Evolutionary conservation across 805 yeast species (phyloP).

Genomic region (Cyberlindnera saturnus): DNA sequence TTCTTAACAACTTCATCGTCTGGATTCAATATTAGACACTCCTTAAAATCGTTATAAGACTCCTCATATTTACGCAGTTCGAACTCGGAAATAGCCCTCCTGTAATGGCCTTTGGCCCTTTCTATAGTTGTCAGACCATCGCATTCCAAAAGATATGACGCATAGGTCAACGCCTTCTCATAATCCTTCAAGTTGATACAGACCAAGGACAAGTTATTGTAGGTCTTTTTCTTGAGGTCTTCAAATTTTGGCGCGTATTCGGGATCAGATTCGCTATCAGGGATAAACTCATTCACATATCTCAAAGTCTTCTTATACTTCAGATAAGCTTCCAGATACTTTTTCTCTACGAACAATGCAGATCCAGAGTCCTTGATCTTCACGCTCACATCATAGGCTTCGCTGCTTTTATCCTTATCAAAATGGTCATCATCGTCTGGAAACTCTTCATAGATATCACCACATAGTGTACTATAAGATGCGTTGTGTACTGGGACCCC

Average conservation of each 20-base stretch:
- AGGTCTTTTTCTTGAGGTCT: slow-evolving; percentile 35
- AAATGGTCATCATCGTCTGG: slow-evolving; percentile 68
- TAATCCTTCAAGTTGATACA: slow-evolving; percentile 44
- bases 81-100: slow-evolving; percentile 44
- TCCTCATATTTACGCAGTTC: slow-evolving; percentile 40
- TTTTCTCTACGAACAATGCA: slow-evolving; percentile 47
- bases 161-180: slow-evolving; percentile 45
- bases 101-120: slow-evolving; percentile 51
- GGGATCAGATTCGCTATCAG: slow-evolving; percentile 59
- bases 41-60: slow-evolving; percentile 41
- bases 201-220: slow-evolving; percentile 51
- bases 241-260: slow-evolving; percentile 43
- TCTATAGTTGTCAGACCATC: slow-evolving; percentile 33
- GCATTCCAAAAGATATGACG: slow-evolving; percentile 51
- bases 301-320: slow-evolving; percentile 64
- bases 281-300: slow-evolving; percentile 66
- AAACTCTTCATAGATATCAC: slow-evolving; percentile 68
- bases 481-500: slow-evolving; percentile 58
- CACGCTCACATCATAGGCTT: slow-evolving; percentile 43
- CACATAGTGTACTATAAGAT: slow-evolving; percentile 53
- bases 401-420: slow-evolving; percentile 49
- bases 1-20: slow-evolving; percentile 42
- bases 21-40: slow-evolving; percentile 40
- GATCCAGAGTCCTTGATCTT: slow-evolving; percentile 67
- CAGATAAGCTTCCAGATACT: slow-evolving; percentile 44